Base-by-base conservation (phyloP, 345 rosid genomes). In the Melaleuca alternifolia region DNA sequence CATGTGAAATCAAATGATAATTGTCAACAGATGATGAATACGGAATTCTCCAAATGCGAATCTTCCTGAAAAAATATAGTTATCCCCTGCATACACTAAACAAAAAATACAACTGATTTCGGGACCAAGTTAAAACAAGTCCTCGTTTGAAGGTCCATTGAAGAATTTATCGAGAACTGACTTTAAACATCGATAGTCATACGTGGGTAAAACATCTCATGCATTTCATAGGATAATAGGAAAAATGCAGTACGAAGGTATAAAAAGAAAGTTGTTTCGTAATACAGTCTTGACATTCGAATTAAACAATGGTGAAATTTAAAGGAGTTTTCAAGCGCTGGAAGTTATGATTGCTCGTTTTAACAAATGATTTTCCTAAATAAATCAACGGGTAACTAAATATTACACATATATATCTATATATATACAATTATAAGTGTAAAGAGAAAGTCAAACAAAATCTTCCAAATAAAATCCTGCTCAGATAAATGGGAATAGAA, bases 201-300 rank as follows among this genome's bases (percentile, higher is more conserved):
- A 9, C 2, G 23, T 65, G 0, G 0, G 1, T 65, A 30, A 5
- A 16, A 16, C 7, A 33, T 33, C 16, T 65, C 12, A 65, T 10
- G 6, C 46, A 9, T 65, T 33, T 0, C 0, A 71, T 4, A 15
- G 0, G 3, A 65, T 0, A 16, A 54, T 13, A 57, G 33, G 16
- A 59, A 11, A 26, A 26, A 15, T 14, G 26, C 0, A 2, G 7
- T 11, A 33, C 33, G 3, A 59, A 59, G 26, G n/a, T 59, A 61
- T 18, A 13, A 13, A n/a, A n/a, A n/a, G n/a, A n/a, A n/a, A 61
- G 18, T 28, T 10, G 30, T 62, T 0, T 15, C 4, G 5, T 14
- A 0, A 62, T 14, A 28, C 18, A 7, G 13, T 62, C 14, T 3
- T 0, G 6, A 56, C 10, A 11, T 24, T 30, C 2, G 4, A 11